phyloP scores from a whole-genome alignment of 1,284 basidiomycete genomes.

The Afroboletus lepidellus region DNA sequence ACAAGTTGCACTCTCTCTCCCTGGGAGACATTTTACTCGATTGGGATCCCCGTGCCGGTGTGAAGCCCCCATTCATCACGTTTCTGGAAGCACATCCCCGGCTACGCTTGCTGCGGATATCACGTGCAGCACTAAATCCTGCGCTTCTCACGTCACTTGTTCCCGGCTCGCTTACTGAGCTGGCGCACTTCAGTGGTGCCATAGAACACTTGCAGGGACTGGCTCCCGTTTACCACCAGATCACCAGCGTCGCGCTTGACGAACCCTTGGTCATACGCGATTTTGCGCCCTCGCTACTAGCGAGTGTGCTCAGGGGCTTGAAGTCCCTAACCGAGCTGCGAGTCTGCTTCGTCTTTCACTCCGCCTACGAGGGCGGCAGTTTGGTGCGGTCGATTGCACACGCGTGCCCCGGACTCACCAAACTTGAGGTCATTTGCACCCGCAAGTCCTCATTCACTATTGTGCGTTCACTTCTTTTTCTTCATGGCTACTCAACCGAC shows the following conservation, averaged over 20 bases:
- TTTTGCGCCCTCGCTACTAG: constrained; percentile 57
- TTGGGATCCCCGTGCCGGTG: constrained; percentile 39
- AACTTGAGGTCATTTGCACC: constrained; percentile 63
- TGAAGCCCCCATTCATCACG: constrained; percentile 54
- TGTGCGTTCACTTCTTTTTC: constrained; percentile 39
- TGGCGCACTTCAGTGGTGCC: constrained; percentile 50
- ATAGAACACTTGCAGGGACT: constrained; percentile 62
- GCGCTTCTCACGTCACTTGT: constrained; percentile 50
- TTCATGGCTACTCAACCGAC: constrained; percentile 2
- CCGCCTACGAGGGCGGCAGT: constrained; percentile 68
- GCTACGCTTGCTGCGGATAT: constrained; percentile 54
- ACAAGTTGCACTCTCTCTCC: constrained; percentile 51
- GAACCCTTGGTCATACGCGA: constrained; percentile 67
- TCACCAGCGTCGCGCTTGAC: constrained; percentile 55
- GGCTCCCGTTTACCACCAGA: constrained; percentile 40
- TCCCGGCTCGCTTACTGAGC: constrained; percentile 43
- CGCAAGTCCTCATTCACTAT: constrained; percentile 68
- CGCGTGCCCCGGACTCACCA: constrained; percentile 59
- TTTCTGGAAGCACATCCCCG: constrained; percentile 65
- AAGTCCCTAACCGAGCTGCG: constrained; percentile 55
- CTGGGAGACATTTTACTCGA: constrained; percentile 65
- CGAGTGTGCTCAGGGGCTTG: constrained; percentile 52
- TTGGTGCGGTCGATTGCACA: constrained; percentile 61
- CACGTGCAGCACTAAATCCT: constrained; percentile 55
- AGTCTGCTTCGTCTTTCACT: constrained; percentile 64